Evolutionary conservation across 2,329 filamentous ascomycete genomes (phyloP).

Genomic region (Diplodia sapinea): DNA sequence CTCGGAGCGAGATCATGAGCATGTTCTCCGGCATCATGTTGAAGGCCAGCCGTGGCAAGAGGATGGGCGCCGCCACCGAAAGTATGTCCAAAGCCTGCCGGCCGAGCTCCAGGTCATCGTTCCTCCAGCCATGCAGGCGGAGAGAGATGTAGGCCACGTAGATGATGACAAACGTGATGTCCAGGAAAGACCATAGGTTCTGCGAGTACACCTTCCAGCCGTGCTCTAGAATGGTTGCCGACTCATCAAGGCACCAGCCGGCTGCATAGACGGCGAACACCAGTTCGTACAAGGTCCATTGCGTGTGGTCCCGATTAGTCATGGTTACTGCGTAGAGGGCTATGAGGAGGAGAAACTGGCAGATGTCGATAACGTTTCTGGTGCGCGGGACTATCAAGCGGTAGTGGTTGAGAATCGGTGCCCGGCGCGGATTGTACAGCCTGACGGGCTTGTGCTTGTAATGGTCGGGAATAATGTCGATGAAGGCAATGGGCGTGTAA

Average conservation of each 20-base stretch:
- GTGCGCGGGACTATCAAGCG: conserved; percentile 82
- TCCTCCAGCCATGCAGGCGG: conserved; percentile 68
- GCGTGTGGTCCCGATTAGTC: conserved; percentile 66
- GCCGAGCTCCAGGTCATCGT: conserved; percentile 55
- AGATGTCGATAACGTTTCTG: conserved; percentile 74
- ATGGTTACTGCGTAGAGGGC: conserved; percentile 74
- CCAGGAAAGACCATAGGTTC: conserved; percentile 86
- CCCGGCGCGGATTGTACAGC: conserved; percentile 77
- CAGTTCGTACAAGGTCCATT: conserved; percentile 64
- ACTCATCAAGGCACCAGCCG: conserved; percentile 80
- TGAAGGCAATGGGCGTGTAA: conserved; percentile 80
- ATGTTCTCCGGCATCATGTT: conserved; percentile 84
- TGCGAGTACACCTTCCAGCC: conserved; percentile 82
- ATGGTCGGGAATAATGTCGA: conserved; percentile 83
- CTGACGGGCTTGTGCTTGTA: conserved; percentile 86
- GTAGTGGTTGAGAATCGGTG: conserved; percentile 81
- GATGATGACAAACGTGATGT: conserved; percentile 76
- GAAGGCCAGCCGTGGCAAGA: conserved; percentile 80
- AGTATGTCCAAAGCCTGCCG: conserved; percentile 78
- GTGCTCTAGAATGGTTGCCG: conserved; percentile 78
- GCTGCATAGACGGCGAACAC: conserved; percentile 75
- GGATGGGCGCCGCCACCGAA: conserved; percentile 77
- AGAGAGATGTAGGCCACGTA: conserved; percentile 72
- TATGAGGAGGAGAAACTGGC: conserved; percentile 74
- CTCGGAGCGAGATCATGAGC: conserved; percentile 78